Base-by-base conservation (phyloP, 306 rosid species). In the Hippophae rhamnoides region DNA sequence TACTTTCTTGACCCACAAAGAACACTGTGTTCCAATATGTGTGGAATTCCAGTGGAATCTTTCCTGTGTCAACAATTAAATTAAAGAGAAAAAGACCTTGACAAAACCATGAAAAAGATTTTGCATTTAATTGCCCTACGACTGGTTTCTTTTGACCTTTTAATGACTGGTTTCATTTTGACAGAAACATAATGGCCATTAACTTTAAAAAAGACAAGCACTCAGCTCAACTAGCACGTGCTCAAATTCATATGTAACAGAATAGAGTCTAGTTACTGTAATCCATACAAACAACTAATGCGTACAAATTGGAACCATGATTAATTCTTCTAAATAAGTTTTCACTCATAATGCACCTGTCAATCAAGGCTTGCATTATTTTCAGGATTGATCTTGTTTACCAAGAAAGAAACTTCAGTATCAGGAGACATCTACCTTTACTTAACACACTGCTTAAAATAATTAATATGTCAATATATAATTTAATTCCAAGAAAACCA, bases 11-110 rank as follows among this genome's bases (percentile, higher is more conserved):
- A 93, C 38, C 99, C 99, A 43, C 99, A 88, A 66, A 93, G 49
- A 11, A 93, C 99, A 64, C 97, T 93, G 71, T 93, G 99, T 67
- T 93, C 99, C 75, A 93, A 72, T 49, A 93, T 93, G 84, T 93
- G 99, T 43, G 99, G 97, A 73, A 93, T 93, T 54, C 99, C 99
- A 12, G 95, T 93, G 62, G 97, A 88, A 72, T 93, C 95, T 26
- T 84, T 86, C 64, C 97, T 90, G 81, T 57, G 68, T 47, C 45
- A 70, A 23, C 43, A 76, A 47, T 42, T 9, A 45, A 3, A 59
- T 43, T 12, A 44, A 63, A 68, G 14, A 72, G 3, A 43, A 56
- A 56, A 7, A 23, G 49, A 43, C 23, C 46, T 53, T 18, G 26
- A 51, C 42, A 56, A 27, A 5, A 3, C 9, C 13, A 43, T 38